Conservation (phyloP, 257 asterid genomes). For the Solanum ossicruentum region DNA sequence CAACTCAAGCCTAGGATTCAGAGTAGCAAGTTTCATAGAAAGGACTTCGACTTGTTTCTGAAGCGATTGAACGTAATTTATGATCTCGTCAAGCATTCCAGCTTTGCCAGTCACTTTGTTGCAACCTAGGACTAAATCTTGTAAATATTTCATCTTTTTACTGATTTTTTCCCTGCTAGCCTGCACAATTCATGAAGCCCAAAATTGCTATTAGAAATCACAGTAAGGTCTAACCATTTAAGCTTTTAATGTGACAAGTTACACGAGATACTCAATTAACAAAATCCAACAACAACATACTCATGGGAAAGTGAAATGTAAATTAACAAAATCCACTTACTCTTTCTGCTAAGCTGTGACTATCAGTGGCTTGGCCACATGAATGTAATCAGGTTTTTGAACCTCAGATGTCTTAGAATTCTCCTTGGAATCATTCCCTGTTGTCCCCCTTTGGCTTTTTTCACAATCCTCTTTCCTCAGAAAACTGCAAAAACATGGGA, state of each 20-base stretch:
- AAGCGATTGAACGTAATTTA: constrained; percentile 67
- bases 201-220: background rate
- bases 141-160: constrained; percentile 67
- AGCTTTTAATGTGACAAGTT: background rate
- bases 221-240: background rate
- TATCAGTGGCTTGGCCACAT: constrained; percentile 85
- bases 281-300: too few relatives aligned
- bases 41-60: constrained; percentile 89
- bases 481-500: constrained; percentile 18
- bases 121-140: constrained; percentile 80
- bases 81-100: constrained; percentile 78
- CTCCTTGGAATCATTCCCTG: constrained; percentile 28
- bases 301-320: background rate
- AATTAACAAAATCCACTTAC: constrained; percentile 16
- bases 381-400: constrained; percentile 51
- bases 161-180: constrained; percentile 79
- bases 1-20: constrained; percentile 48
- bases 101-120: constrained; percentile 65
- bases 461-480: constrained; percentile 25
- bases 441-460: constrained; percentile 32
- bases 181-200: constrained; percentile 12
- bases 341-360: constrained; percentile 82
- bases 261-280: background rate
- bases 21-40: constrained; percentile 55
- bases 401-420: constrained; percentile 34